phyloP scores from a whole-genome alignment of 148 eudicot species.

The Camellia sinensis region DNA sequence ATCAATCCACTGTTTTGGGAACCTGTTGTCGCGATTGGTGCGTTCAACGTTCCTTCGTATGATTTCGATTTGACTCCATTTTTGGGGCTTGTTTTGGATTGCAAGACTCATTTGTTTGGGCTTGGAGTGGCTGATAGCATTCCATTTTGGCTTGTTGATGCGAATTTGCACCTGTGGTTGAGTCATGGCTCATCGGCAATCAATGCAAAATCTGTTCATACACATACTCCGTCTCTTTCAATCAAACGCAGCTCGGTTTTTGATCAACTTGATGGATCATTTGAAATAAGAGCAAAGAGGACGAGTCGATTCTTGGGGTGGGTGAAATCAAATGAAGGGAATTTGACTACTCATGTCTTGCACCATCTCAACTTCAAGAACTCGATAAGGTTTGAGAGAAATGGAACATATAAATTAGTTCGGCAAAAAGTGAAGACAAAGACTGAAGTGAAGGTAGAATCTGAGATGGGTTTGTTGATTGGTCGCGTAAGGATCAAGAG shows the following conservation, averaged over 20 bases:
- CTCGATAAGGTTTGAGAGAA: constrained; percentile 31
- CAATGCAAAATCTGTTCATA: constrained; percentile 32
- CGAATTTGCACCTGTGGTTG: constrained; percentile 84
- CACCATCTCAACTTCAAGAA: constrained; percentile 50
- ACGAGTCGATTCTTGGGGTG: constrained; percentile 54
- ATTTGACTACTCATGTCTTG: constrained; percentile 47
- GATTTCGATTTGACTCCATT: constrained; percentile 79
- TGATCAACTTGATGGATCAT: constrained; percentile 51
- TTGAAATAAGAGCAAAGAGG: constrained; percentile 47
- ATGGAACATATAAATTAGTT: constrained; percentile 54
- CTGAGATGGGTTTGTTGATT: constrained; percentile 32
- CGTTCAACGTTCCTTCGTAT: constrained; percentile 77
- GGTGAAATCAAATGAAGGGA: constrained; percentile 61
- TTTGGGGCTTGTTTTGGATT: constrained; percentile 59
- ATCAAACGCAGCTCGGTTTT: constrained; percentile 34
- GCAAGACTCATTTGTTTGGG: constrained; percentile 50
- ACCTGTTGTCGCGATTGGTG: constrained; percentile 80
- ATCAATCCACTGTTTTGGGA: constrained; percentile 90
- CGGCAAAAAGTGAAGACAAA: constrained; percentile 45
- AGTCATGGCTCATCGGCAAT: constrained; percentile 41
- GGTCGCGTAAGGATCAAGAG: constrained; percentile 25
- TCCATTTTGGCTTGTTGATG: constrained; percentile 79
- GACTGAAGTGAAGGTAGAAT: constrained; percentile 30
- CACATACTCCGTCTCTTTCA: constrained; percentile 25
- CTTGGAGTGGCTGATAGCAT: constrained; percentile 61